Evolutionary conservation across 495 filamentous ascomycete genomes (phyloP).

Genomic region (Parmelia sp.): DNA sequence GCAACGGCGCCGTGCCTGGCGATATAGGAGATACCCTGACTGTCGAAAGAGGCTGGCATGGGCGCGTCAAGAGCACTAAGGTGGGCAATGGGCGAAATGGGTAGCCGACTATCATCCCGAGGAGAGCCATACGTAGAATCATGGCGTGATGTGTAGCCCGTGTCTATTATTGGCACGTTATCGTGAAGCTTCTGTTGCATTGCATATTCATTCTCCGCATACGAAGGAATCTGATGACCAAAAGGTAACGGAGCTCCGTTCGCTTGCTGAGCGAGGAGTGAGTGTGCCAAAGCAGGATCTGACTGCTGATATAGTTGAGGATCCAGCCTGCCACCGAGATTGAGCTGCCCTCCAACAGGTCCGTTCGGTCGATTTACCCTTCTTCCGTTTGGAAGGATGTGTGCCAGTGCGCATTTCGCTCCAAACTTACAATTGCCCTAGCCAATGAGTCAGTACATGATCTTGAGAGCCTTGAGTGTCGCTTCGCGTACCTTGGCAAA

Average conservation of each 20-base stretch:
- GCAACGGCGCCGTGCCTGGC: slow-evolving; percentile 87
- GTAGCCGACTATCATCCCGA: slow-evolving; percentile 60
- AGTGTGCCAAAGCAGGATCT: slow-evolving; percentile 76
- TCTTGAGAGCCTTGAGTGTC: not conserved
- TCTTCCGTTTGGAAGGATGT: slow-evolving; percentile 89
- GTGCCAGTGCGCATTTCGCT: slow-evolving; percentile 90
- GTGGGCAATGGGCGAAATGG: slow-evolving; percentile 64
- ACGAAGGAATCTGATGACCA: slow-evolving; percentile 31
- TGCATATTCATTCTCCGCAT: slow-evolving; percentile 32
- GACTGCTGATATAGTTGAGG: slow-evolving; percentile 56
- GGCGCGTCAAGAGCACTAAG: slow-evolving; percentile 89
- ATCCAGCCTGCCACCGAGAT: slow-evolving; percentile 67
- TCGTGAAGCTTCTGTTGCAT: slow-evolving; percentile 38
- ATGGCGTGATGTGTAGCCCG: slow-evolving; percentile 66
- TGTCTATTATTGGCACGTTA: slow-evolving; percentile 69
- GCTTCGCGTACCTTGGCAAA: slow-evolving; percentile 71
- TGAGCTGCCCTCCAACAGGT: slow-evolving; percentile 49
- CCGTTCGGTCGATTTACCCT: slow-evolving; percentile 65
- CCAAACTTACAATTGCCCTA: slow-evolving; percentile 99
- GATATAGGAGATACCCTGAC: slow-evolving; percentile 86
- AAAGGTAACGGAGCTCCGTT: slow-evolving; percentile 40
- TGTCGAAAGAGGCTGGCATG: slow-evolving; percentile 92
- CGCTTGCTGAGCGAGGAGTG: slow-evolving; percentile 68
- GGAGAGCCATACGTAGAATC: slow-evolving; percentile 87
- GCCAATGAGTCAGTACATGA: slow-evolving; percentile 1